A percentile compares a stretch with the other conserved stretches of the same genome.
phyloP scores from a whole-genome alignment of 2,329 filamentous ascomycete genomes.

The Stagonosporopsis chrysanthemi region DNA sequence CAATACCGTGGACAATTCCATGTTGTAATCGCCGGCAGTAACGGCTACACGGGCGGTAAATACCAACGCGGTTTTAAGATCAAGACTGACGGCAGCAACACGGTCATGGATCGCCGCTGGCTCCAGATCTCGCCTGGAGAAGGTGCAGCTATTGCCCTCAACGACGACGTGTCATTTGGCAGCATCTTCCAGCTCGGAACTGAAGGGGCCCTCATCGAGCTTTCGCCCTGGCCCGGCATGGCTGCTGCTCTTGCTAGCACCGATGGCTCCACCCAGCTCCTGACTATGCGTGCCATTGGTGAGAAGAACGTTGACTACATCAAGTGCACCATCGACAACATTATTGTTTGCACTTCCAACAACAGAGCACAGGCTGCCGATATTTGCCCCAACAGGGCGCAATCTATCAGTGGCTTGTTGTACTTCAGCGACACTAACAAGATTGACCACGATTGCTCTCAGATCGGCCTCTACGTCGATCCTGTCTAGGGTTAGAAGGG shows the following conservation, averaged over 20 bases:
- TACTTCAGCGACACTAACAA: neutral
- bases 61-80: neutral
- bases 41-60: conserved; percentile 25
- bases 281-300: neutral
- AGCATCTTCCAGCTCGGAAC: neutral
- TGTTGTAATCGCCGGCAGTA: conserved; percentile 24
- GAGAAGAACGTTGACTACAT: neutral
- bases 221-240: neutral
- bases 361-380: neutral
- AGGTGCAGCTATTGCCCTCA: neutral
- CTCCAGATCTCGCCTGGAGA: neutral
- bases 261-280: neutral
- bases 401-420: neutral
- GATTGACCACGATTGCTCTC: neutral
- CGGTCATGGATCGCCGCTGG: neutral
- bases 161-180: neutral
- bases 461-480: conserved; percentile 1
- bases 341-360: neutral
- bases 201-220: neutral
- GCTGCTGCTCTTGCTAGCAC: neutral
- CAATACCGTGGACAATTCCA: conserved; percentile 30
- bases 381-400: neutral
- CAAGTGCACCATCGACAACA: neutral
- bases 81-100: neutral
- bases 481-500: neutral